phyloP scores from a whole-genome alignment of 257 asterid genomes.

The Hygrophila difformis region DNA sequence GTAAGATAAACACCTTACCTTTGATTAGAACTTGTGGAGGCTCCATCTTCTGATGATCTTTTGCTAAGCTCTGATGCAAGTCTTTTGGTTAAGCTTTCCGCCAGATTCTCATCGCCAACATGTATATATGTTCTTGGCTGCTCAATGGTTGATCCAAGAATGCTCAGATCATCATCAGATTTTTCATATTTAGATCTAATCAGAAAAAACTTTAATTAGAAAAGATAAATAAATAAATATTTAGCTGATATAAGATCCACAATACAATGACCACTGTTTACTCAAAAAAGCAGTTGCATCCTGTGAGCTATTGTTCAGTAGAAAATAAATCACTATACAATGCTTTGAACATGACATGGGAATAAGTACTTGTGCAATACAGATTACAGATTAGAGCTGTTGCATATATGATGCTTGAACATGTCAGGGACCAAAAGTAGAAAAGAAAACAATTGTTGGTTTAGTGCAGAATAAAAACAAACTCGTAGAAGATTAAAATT shows the following conservation, averaged over 20 bases:
- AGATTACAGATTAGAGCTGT: neutral
- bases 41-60: conserved; percentile 34
- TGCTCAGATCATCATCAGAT: conserved; percentile 44
- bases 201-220: conserved; percentile 15
- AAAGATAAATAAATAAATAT: conserved; percentile 9
- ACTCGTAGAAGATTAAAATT: conserved; percentile 10
- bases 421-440: neutral
- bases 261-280: no score
- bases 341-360: neutral
- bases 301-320: neutral
- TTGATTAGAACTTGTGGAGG: conserved; percentile 25
- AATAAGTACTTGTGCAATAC: neutral
- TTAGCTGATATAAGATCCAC: neutral
- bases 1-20: conserved; percentile 28
- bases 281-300: neutral
- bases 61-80: conserved; percentile 33
- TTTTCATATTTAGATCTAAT: conserved; percentile 50
- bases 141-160: conserved; percentile 31
- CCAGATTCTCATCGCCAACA: conserved; percentile 30
- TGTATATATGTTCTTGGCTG: conserved; percentile 21
- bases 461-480: neutral
- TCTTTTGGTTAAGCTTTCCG: conserved; percentile 38
- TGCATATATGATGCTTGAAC: neutral
- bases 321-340: neutral
- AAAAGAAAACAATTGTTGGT: neutral